These are phyloP conservation scores for Arabis alpina DNA, from an alignment of 345 rosid species.

Conservation along the genomic window DNA sequence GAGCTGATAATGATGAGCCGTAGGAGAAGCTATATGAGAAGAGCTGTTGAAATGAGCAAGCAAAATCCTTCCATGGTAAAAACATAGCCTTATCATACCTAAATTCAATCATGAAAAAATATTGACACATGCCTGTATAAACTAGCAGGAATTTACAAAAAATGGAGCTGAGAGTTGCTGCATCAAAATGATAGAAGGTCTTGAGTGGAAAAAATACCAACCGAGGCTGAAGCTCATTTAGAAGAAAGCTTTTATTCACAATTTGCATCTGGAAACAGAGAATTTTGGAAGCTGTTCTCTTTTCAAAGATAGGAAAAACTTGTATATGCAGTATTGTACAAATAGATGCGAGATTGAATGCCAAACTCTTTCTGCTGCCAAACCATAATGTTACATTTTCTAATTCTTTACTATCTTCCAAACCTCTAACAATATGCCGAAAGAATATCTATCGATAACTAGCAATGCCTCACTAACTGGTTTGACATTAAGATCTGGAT, in stretches of 20 bases:
- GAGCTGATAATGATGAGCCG: constrained; percentile 86
- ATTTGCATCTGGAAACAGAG: constrained; percentile 7
- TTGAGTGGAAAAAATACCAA: constrained; percentile 57
- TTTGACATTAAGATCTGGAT: constrained; percentile 48
- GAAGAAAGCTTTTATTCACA: constrained; percentile 6
- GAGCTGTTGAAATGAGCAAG: constrained; percentile 60
- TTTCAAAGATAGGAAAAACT: constrained; percentile 27
- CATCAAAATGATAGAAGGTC: constrained; percentile 56
- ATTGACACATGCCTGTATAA: constrained; percentile 49
- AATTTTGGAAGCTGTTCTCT: not conserved
- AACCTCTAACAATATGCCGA: constrained; percentile 17
- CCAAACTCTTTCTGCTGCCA: constrained; percentile 18
- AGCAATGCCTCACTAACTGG: not conserved
- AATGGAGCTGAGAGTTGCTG: constrained; percentile 57
- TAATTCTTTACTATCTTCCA: constrained; percentile 22
- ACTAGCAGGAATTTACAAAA: constrained; percentile 58
- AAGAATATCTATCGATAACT: not conserved
- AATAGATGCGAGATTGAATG: constrained; percentile 24
- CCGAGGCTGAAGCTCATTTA: constrained; percentile 55
- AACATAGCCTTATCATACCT: not conserved
- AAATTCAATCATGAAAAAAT: not conserved
- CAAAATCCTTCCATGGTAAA: constrained; percentile 65
- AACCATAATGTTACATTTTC: constrained; percentile 3
- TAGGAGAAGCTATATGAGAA: constrained; percentile 70
- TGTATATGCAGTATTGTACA: constrained; percentile 19